Conservation (phyloP, 306 rosid species). For the Rosa lucieae region DNA sequence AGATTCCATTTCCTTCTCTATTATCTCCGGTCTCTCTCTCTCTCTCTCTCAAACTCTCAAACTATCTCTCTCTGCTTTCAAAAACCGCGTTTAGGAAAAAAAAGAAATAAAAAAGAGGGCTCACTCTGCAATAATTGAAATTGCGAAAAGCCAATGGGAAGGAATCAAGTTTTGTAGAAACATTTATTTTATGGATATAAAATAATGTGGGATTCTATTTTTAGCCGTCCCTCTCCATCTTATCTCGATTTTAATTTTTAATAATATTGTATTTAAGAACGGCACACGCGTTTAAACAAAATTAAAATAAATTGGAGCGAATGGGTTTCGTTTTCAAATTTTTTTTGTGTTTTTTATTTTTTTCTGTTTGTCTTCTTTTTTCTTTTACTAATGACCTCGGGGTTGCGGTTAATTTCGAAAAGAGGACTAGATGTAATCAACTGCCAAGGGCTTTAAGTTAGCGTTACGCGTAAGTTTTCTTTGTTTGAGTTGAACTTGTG, state of each 20-base stretch:
- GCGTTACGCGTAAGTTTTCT: too few species aligned
- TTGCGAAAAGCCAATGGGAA: background rate
- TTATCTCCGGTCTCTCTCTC: background rate
- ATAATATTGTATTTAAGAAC: background rate
- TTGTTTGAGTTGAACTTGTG: too few species aligned
- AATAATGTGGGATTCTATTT: background rate
- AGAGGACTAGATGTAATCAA: background rate
- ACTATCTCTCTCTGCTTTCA: background rate
- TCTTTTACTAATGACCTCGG: too few species aligned
- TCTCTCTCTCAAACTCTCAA: background rate
- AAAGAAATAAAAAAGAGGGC: background rate
- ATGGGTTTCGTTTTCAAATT: background rate
- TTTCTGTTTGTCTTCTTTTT: too few species aligned
- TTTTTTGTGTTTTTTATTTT: too few species aligned
- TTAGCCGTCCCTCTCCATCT: background rate
- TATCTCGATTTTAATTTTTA: background rate
- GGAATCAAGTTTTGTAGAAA: too few species aligned
- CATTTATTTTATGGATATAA: background rate
- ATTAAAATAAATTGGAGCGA: too few species aligned
- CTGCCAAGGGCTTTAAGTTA: too few species aligned
- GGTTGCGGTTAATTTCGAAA: background rate
- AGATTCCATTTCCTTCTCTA: slow-evolving; percentile 33
- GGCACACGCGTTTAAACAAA: background rate
- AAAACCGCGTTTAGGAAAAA: background rate
- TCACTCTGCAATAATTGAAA: background rate